A percentile compares a stretch with the other conserved stretches of the same genome.
These are phyloP conservation scores for Gilbertella persicaria DNA, from an alignment of 371 early-diverging fungal species.

Conservation along the genomic window DNA sequence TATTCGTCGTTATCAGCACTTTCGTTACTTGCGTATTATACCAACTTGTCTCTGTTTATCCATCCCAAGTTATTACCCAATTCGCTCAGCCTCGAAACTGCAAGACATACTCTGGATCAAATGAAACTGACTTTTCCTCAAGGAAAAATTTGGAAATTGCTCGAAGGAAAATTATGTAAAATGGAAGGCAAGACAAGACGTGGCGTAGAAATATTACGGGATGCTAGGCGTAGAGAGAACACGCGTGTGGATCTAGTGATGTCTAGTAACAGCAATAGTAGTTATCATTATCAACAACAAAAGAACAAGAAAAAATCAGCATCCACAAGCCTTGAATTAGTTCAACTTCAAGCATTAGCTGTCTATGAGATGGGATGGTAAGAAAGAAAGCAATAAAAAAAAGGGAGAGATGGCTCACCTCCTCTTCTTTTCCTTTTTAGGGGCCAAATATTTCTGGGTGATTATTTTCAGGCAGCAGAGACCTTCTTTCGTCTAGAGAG, in stretches of 20 bases:
- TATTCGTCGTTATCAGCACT: conserved; percentile 46
- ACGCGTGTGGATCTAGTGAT: conserved; percentile 4
- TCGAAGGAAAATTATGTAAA: conserved; percentile 49
- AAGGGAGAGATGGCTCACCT: not conserved
- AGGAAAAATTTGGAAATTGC: conserved; percentile 45
- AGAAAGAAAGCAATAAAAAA: not conserved
- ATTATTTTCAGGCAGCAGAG: conserved; percentile 52
- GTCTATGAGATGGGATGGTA: conserved; percentile 58
- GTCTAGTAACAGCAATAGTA: not conserved
- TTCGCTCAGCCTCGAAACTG: conserved; percentile 37
- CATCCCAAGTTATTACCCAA: conserved; percentile 44
- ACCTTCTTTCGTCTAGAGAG: conserved; percentile 50
- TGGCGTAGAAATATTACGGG: conserved; percentile 46
- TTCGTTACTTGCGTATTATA: conserved; percentile 45
- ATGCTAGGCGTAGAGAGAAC: conserved; percentile 36
- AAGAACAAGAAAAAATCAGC: conserved; percentile 7
- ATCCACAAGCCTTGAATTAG: conserved; percentile 24
- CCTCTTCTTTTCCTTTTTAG: conserved; percentile 15
- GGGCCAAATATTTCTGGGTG: conserved; percentile 54
- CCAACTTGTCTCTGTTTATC: conserved; percentile 49
- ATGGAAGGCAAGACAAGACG: conserved; percentile 48
- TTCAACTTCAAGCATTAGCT: conserved; percentile 43
- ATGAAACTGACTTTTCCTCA: conserved; percentile 41
- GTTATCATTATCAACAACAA: not conserved
- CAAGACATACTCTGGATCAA: conserved; percentile 35